Percentiles rank a stretch among this genome's conserved stretches.
Conservation (phyloP, 75 land plant species). For the Cunninghamia lanceolata region DNA sequence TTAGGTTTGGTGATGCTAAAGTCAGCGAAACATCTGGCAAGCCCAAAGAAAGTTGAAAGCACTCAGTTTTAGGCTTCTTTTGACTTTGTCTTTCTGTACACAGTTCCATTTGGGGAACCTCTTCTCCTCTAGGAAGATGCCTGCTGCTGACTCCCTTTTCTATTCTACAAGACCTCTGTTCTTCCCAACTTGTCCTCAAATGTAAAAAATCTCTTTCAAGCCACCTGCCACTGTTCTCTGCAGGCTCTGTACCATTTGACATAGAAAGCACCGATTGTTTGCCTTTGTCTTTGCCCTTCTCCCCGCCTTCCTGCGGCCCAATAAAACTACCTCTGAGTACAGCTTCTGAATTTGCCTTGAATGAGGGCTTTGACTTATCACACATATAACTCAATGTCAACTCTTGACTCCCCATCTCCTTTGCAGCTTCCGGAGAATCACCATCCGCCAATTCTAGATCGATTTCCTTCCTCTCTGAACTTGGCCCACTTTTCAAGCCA, state of each 20-base stretch:
- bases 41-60: constrained; percentile 68
- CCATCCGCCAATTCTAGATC: background rate
- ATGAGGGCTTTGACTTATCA: constrained; percentile 24
- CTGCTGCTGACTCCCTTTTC: constrained; percentile 15
- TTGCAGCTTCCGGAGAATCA: background rate
- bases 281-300: constrained; percentile 46
- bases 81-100: constrained; percentile 27
- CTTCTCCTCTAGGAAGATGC: constrained; percentile 16
- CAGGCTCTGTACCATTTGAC: constrained; percentile 12
- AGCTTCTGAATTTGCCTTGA: constrained; percentile 14
- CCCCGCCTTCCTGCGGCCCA: constrained; percentile 9
- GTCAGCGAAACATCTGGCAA: constrained; percentile 61
- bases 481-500: background rate
- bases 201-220: constrained; percentile 61
- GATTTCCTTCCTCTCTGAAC: constrained; percentile 2
- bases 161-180: constrained; percentile 6
- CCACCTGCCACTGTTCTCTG: constrained; percentile 16
- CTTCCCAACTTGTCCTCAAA: constrained; percentile 19
- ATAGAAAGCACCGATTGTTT: constrained; percentile 20
- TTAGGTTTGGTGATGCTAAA: constrained; percentile 35
- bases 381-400: constrained; percentile 68
- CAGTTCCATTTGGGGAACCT: constrained; percentile 10
- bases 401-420: constrained; percentile 37
- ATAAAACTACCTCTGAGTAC: constrained; percentile 9
- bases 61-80: constrained; percentile 70